Base-by-base conservation (phyloP, 768 basidiomycete genomes). In the Macrocybe gigantea region DNA sequence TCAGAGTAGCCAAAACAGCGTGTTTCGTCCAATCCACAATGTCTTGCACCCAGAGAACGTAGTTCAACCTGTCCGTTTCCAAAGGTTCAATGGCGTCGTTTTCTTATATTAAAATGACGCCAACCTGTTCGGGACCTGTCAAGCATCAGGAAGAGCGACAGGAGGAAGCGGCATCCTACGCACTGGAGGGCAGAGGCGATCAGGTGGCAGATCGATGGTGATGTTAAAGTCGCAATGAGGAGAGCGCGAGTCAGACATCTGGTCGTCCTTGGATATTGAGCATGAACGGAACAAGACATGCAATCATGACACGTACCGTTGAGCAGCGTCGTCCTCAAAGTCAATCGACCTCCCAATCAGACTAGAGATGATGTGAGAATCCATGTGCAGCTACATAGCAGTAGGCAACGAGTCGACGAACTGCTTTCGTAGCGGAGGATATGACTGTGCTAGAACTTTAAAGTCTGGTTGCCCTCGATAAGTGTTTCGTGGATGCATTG, bases 181-280 rank as follows among this genome's bases (percentile, higher is more conserved):
- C 59, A 95, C 93, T 0, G 93, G 88, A 32, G 94, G 94, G 64
- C 93, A 95, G 5, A 96, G 67, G 47, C 93, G 70, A 64, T 91
- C 77, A 2, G 70, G 60, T 1, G 88, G 87, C 9, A 96, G 64
- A 3, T 67, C 55, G 0, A 94, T 56, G 32, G 67, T 66, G 33
- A 95, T 57, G 1, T 70, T 64, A 59, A 93, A 95, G 65, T 94
- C 90, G 30, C 82, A 73, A 52, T 73, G 67, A 95, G 72, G 15
- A 97, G 71, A 0, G 88, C 88, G 56, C 85, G 73, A 2, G 94
- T 95, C 54, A 96, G 68, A 38, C 79, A 73, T 58, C 94, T 92
- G 56, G 22, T 22, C 45, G 40, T 40, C 22, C 45, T 41, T 48
- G 15, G n/a, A 10, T 33, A 7, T 44, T 33, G 12, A 44, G 29